Conservation (phyloP, 306 rosid species). For the Canavalia gladiata region DNA sequence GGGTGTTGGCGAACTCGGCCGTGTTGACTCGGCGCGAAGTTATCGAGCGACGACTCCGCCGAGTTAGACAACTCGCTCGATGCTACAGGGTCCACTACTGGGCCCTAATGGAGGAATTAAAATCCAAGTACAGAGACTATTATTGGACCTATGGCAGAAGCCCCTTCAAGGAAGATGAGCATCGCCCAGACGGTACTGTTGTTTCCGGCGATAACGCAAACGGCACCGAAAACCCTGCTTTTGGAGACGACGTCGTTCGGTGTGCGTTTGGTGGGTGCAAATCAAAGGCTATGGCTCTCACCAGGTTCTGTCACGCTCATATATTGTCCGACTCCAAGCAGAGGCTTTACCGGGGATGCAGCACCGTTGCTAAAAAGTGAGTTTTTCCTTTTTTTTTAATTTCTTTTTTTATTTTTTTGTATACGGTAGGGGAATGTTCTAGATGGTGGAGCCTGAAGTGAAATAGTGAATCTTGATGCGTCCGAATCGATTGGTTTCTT, state of each 20-base stretch:
- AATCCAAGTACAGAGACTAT: constrained; percentile 61
- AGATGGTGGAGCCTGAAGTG: neutral
- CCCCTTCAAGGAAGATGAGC: constrained; percentile 70
- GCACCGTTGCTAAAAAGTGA: constrained; percentile 52
- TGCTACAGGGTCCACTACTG: constrained; percentile 59
- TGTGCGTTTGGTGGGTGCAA: constrained; percentile 56
- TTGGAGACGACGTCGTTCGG: constrained; percentile 56
- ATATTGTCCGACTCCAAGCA: constrained; percentile 59
- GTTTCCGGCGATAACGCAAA: constrained; percentile 44
- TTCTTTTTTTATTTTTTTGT: neutral
- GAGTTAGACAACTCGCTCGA: constrained; percentile 49
- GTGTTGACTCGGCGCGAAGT: constrained; percentile 52
- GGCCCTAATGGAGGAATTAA: constrained; percentile 75
- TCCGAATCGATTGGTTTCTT: neutral
- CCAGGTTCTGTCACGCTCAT: constrained; percentile 54
- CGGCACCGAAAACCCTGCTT: constrained; percentile 32
- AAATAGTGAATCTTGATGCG: neutral
- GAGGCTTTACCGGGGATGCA: constrained; percentile 55
- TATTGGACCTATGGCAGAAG: constrained; percentile 79
- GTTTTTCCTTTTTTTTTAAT: neutral
- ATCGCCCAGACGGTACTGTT: constrained; percentile 23
- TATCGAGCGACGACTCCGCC: constrained; percentile 51
- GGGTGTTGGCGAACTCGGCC: constrained; percentile 33
- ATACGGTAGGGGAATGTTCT: neutral
- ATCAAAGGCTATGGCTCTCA: constrained; percentile 61